Evolutionary conservation across 140 eudicot genomes (phyloP).

Genomic region (Anethum foeniculum): DNA sequence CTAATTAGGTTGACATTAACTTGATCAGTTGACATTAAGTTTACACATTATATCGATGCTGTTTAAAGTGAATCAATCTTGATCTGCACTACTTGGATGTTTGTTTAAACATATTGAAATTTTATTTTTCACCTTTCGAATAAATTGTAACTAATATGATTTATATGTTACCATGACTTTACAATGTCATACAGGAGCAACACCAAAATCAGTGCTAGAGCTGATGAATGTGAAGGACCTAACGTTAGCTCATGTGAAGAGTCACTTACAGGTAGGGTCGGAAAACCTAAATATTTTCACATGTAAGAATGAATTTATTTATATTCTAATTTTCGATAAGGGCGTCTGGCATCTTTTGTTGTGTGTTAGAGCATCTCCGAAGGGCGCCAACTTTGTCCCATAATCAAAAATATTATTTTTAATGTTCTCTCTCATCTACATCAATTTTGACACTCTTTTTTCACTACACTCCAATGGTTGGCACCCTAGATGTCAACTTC

Average conservation of each 20-base stretch:
- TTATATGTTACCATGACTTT: background rate
- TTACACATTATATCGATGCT: background rate
- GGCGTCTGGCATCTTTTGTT: background rate
- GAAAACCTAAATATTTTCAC: background rate
- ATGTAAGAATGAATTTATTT: background rate
- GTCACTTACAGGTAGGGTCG: slow-evolving; percentile 75
- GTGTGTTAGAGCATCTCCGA: too few relatives aligned
- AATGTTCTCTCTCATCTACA: too few relatives aligned
- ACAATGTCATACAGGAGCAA: slow-evolving; percentile 63
- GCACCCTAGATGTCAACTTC: too few relatives aligned
- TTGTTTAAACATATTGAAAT: background rate
- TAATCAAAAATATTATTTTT: too few relatives aligned
- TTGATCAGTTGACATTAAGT: too few relatives aligned
- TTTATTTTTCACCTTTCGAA: background rate
- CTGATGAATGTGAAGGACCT: slow-evolving; percentile 96
- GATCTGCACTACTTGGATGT: background rate
- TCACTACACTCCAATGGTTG: too few relatives aligned
- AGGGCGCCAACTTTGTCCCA: too few relatives aligned
- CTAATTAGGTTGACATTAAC: background rate
- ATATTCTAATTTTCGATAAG: background rate
- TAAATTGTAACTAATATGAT: background rate
- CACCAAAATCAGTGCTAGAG: slow-evolving; percentile 96
- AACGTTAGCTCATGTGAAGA: slow-evolving; percentile 97
- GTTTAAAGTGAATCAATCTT: background rate
- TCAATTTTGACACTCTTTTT: too few relatives aligned